Evolutionary conservation across 306 rosid genomes (phyloP).

Genomic region (Cicer cuneatum): DNA sequence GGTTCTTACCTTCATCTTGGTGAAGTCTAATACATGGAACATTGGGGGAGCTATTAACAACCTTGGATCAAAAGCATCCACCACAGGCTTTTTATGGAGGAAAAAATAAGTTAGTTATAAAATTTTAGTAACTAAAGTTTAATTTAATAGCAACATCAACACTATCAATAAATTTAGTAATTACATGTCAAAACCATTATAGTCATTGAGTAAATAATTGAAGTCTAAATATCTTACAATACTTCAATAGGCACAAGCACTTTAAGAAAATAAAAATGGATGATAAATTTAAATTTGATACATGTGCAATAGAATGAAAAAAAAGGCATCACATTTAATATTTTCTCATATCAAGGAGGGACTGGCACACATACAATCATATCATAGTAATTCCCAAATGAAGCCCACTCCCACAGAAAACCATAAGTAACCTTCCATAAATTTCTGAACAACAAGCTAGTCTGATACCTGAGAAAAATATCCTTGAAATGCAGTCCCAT

Average conservation of each 20-base stretch:
- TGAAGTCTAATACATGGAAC: conserved; percentile 82
- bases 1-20: conserved; percentile 70
- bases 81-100: conserved; percentile 79
- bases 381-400: conserved; percentile 21
- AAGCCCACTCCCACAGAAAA: conserved; percentile 27
- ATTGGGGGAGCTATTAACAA: conserved; percentile 82
- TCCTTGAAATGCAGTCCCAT: conserved; percentile 90
- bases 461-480: conserved; percentile 86
- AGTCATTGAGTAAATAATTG: conserved; percentile 29
- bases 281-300: conserved; percentile 25
- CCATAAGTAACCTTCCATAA: conserved; percentile 18
- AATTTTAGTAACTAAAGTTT: not conserved
- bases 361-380: conserved; percentile 3
- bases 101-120: conserved; percentile 13
- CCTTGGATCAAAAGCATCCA: conserved; percentile 99
- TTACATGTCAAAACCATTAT: conserved; percentile 11
- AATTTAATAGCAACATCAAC: conserved; percentile 33
- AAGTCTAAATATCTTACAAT: conserved; percentile 4
- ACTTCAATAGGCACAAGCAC: not conserved
- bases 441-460: conserved; percentile 35
- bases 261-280: conserved; percentile 8
- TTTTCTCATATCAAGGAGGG: not conserved
- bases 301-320: not conserved
- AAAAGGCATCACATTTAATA: conserved; percentile 20
- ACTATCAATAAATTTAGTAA: not conserved